Evolutionary conservation across 177 flowering plant genomes (phyloP).

Genomic region (Telopea speciosissima): DNA sequence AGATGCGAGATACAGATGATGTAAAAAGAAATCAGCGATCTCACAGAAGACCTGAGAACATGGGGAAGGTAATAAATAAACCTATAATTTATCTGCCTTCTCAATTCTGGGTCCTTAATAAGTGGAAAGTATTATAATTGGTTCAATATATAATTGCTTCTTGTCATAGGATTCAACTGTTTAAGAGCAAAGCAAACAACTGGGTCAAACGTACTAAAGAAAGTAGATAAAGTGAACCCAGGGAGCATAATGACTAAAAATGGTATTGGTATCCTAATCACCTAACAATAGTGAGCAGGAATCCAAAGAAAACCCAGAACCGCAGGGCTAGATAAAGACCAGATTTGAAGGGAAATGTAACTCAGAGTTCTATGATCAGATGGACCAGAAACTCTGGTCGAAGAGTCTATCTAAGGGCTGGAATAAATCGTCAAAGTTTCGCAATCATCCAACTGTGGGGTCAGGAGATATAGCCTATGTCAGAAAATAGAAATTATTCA

Average conservation of each 20-base stretch:
- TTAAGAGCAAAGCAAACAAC: conserved; percentile 48
- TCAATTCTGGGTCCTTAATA: not conserved
- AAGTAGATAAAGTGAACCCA: conserved; percentile 47
- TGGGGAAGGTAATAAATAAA: conserved; percentile 35
- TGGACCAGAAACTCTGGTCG: too few species aligned
- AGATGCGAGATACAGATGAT: conserved; percentile 44
- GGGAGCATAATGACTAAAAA: conserved; percentile 39
- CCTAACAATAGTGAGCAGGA: too few species aligned
- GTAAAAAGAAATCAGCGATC: conserved; percentile 34
- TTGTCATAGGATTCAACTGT: conserved; percentile 45
- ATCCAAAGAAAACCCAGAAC: too few species aligned
- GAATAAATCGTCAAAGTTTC: too few species aligned
- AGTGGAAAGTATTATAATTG: not conserved
- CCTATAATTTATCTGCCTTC: not conserved
- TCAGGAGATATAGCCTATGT: too few species aligned
- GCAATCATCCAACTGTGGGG: too few species aligned
- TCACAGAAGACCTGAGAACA: conserved; percentile 23
- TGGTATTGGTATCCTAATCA: too few species aligned
- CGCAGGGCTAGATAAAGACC: too few species aligned
- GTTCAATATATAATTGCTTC: not conserved
- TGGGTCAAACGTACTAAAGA: conserved; percentile 52
- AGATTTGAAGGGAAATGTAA: too few species aligned
- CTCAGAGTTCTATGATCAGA: too few species aligned
- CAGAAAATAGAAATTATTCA: too few species aligned
- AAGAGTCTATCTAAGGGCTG: too few species aligned